Evolutionary conservation across 345 rosid genomes (phyloP), one percentile per base, ranked within the genome.

Genomic region (Odontarrhena argentea): DNA sequence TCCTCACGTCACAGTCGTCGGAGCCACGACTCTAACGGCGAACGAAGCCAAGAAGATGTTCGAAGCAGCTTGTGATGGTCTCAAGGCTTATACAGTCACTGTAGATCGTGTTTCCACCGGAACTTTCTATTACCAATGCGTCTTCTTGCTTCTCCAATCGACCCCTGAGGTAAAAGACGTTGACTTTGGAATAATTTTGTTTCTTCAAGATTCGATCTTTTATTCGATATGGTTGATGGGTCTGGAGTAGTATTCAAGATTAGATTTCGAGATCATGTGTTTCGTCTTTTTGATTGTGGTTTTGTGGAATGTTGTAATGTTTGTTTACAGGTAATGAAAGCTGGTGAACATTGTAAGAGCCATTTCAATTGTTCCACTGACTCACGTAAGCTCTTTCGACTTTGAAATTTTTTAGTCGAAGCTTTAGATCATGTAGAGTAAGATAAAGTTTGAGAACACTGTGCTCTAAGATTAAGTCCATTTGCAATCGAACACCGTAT

Each of bases 1-100:
- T 68, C 92, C 97, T 13, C 98, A 93, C 65, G 83, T 88, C 37
- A 93, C 97, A 40, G 92, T 90, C 9, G 96, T 73, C 30, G 92
- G 80, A 10, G 84, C 87, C 11, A 67, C 78, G 32, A 70, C 67
- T 22, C 77, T 86, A 68, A 83, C 96, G 41, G 80, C 77, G 63
- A 86, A 80, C 2, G 97, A 83, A 22, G 98, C 98, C 0, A 40
- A 81, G 63, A 64, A 66, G 59, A 80, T 74, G 88, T 86, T 90
- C 65, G 67, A 70, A 51, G 63, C 89, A 1, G 87, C 92, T 32
- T 90, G 94, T 62, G 77, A 82, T 11, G 87, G 87, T 7, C 67
- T 84, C 7, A 84, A 70, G 53, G 64, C 83, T 54, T 93, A 86
- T 53, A 69, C 50, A 0, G 91, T 80, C 22, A 72, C 67, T 8